A percentile compares a stretch with the other conserved stretches of the same genome.
Evolutionary conservation across 2,329 filamentous ascomycete genomes (phyloP).

Genomic region (Ophiostoma sp.): DNA sequence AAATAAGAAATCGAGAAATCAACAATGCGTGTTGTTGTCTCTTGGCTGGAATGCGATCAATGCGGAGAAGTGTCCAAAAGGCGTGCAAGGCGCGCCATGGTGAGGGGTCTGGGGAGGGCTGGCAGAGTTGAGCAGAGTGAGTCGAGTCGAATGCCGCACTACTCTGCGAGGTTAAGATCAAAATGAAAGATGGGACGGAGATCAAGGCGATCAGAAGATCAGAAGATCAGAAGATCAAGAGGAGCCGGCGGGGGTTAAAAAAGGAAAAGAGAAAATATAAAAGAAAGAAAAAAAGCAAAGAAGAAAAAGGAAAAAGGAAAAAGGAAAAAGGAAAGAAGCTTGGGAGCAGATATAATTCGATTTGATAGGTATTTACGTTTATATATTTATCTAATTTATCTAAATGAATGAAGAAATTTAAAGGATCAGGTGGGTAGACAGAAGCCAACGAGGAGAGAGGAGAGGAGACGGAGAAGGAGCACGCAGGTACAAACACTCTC

Average conservation of each 20-base stretch:
- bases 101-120: neutral
- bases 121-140: no score
- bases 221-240: neutral
- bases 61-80: slow-evolving; percentile 12
- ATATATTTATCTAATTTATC: neutral
- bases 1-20: neutral
- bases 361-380: neutral
- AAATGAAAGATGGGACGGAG: neutral
- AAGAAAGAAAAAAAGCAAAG: neutral
- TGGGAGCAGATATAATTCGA: neutral
- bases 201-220: neutral
- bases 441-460: neutral
- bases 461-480: no score
- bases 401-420: neutral
- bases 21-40: slow-evolving; percentile 8
- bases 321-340: neutral
- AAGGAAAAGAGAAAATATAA: neutral
- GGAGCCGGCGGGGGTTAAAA: neutral
- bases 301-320: neutral
- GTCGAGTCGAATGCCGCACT: no score
- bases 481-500: no score
- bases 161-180: neutral
- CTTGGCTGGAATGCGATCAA: slow-evolving; percentile 16
- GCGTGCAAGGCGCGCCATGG: slow-evolving; percentile 21
- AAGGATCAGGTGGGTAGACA: slow-evolving; percentile 13